Conservation (phyloP, 306 rosid species). For the Chamaecrista fasciculata region DNA sequence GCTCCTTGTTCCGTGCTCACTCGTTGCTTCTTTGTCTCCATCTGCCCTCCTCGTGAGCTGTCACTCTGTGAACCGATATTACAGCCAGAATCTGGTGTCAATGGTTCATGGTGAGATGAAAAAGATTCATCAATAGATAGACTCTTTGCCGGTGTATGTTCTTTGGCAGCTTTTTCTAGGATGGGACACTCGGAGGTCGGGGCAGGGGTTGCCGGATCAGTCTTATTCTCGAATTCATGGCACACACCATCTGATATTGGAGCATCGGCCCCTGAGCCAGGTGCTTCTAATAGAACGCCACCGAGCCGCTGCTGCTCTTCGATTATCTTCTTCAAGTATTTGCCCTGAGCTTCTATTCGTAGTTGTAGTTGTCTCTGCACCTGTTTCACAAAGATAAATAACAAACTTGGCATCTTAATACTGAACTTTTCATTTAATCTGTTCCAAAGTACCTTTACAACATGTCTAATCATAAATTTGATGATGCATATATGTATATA, state of each 20-base stretch:
- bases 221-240: conserved; percentile 53
- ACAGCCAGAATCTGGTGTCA: conserved; percentile 75
- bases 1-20: conserved; percentile 44
- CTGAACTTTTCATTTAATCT: neutral
- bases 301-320: conserved; percentile 78
- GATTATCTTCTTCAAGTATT: conserved; percentile 81
- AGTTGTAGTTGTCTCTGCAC: conserved; percentile 85
- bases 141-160: conserved; percentile 52
- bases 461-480: neutral
- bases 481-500: neutral
- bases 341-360: conserved; percentile 86
- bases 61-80: conserved; percentile 45
- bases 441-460: neutral
- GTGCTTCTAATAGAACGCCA: conserved; percentile 64
- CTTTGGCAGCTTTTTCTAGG: conserved; percentile 55
- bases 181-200: conserved; percentile 71
- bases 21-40: conserved; percentile 49
- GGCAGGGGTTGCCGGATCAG: conserved; percentile 78
- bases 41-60: conserved; percentile 46
- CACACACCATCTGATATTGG: conserved; percentile 31
- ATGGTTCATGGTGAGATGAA: conserved; percentile 68
- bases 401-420: neutral
- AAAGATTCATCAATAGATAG: conserved; percentile 64
- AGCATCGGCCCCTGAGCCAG: conserved; percentile 36
- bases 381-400: conserved; percentile 36